Percentiles rank a stretch among this genome's conserved stretches.
phyloP scores from a whole-genome alignment of 2,329 filamentous ascomycete species.

The Nemania sp. region DNA sequence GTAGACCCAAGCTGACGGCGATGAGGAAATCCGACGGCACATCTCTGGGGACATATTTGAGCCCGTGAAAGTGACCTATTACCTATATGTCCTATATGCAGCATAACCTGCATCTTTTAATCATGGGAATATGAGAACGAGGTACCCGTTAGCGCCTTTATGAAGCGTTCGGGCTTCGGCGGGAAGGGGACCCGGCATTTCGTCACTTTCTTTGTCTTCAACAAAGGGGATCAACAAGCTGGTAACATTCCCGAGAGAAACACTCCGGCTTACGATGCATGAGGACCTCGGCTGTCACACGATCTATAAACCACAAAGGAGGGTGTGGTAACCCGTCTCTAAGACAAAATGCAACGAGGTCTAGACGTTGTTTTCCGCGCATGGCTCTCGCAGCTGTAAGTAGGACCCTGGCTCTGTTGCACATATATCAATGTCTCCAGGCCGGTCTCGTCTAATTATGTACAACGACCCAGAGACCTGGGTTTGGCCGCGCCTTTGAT shows the following conservation, averaged over 20 bases:
- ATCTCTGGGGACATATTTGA: neutral
- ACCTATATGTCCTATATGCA: neutral
- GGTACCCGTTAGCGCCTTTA: neutral
- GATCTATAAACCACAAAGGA: neutral
- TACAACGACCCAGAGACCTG: slow-evolving; percentile 6
- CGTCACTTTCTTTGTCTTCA: neutral
- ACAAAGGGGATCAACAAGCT: neutral
- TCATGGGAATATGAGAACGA: neutral
- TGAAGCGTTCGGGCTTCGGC: neutral
- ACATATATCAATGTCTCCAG: slow-evolving; percentile 18
- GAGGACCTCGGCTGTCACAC: slow-evolving; percentile 16
- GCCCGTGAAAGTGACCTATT: neutral
- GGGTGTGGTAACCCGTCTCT: slow-evolving; percentile 20
- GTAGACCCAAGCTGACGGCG: slow-evolving; percentile 27
- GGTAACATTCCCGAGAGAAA: neutral
- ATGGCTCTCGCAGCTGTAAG: slow-evolving; percentile 20
- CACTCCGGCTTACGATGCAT: slow-evolving; percentile 26
- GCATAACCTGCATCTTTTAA: neutral
- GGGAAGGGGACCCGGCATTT: neutral
- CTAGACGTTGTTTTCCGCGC: slow-evolving; percentile 9
- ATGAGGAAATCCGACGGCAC: slow-evolving; percentile 7
- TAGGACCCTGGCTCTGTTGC: slow-evolving; percentile 14
- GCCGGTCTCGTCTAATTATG: neutral
- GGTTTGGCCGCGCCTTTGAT: slow-evolving; percentile 15
- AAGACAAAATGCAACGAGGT: slow-evolving; percentile 15